Evolutionary conservation across 768 basidiomycete species (phyloP), one percentile per base, ranked within the genome.

Genomic region (Sporobolomyces pararoseus): DNA sequence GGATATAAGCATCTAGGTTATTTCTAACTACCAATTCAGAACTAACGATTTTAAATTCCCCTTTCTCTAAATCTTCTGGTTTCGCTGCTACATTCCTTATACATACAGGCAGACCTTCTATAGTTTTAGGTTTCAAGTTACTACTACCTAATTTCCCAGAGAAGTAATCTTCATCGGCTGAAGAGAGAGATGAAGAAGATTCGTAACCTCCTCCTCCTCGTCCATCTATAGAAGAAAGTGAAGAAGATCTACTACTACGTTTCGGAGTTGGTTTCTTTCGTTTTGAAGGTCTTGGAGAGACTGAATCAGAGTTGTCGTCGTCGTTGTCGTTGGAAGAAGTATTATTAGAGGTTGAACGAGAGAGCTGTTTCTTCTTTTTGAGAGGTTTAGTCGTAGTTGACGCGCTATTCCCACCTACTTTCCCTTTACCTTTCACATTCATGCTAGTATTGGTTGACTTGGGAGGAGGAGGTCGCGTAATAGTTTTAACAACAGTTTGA

Each of bases 131-230:
- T 13, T 23, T 50, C 14, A 42, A 9, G 39, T 42, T n/a, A n/a
- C n/a, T n/a, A n/a, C 39, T 47, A 6, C 46, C 35, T 9, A 53
- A 25, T 35, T n/a, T 49, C 10, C 31, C 50, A 10, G 53, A 32
- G 9, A 59, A 64, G 21, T 52, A 65, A 27, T 68, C 71, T 34
- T 63, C 63, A 29, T 63, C 63, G 21, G 52, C 66, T 4, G 62
- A 51, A 9, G 49, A 51, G 13, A 63, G 37, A 6, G 39, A 52
- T 5, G 59, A 61, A 16, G 46, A 49, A 3, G 35, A 47, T 52
- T 61, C 59, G 31, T 52, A 50, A 29, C 53, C 66, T 32, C 21
- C 58, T 17, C 37, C 49, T 53, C 53, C 31, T 51, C 32, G 25
- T 25, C 29, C 23, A 14, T 21, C 55, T 21, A n/a, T 7, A 12